These are phyloP conservation scores for Cryptococcus sp. DNA, from an alignment of 1,284 basidiomycete genomes.

Conservation along the genomic window DNA sequence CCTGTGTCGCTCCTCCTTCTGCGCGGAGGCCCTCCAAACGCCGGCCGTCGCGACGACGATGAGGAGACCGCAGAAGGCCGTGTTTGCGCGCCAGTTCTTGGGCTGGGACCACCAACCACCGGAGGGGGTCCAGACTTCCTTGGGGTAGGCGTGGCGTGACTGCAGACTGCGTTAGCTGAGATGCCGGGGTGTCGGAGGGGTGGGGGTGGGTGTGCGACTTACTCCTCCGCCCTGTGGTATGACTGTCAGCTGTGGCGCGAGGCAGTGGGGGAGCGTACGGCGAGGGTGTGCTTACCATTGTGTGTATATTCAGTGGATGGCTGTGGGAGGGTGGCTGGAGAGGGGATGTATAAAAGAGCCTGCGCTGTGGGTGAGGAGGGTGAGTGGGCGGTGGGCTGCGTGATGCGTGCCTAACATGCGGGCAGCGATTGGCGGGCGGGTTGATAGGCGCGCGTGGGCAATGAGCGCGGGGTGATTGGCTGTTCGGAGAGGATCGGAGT, in stretches of 20 bases:
- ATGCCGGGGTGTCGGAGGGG: neutral
- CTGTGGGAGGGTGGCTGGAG: neutral
- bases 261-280: neutral
- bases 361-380: no score
- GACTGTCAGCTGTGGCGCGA: slow-evolving; percentile 4
- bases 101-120: slow-evolving; percentile 59
- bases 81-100: slow-evolving; percentile 56
- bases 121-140: slow-evolving; percentile 57
- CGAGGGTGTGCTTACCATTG: slow-evolving; percentile 7
- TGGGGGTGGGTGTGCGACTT: slow-evolving; percentile 6
- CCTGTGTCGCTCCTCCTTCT: slow-evolving; percentile 53
- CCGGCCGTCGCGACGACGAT: slow-evolving; percentile 52
- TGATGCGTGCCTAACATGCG: no score
- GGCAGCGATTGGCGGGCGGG: no score
- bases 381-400: no score
- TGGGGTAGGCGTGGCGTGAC: slow-evolving; percentile 57
- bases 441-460: slow-evolving; percentile 4
- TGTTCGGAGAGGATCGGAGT: slow-evolving; percentile 16
- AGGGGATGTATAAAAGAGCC: no score
- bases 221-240: slow-evolving; percentile 28
- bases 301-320: neutral
- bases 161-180: slow-evolving; percentile 17
- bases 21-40: slow-evolving; percentile 54
- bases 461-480: slow-evolving; percentile 8
- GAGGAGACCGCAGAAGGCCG: slow-evolving; percentile 51